These are phyloP conservation scores for Ceratocystiopsis brevicomis DNA, from an alignment of 2,329 filamentous ascomycete genomes.

Conservation along the genomic window DNA sequence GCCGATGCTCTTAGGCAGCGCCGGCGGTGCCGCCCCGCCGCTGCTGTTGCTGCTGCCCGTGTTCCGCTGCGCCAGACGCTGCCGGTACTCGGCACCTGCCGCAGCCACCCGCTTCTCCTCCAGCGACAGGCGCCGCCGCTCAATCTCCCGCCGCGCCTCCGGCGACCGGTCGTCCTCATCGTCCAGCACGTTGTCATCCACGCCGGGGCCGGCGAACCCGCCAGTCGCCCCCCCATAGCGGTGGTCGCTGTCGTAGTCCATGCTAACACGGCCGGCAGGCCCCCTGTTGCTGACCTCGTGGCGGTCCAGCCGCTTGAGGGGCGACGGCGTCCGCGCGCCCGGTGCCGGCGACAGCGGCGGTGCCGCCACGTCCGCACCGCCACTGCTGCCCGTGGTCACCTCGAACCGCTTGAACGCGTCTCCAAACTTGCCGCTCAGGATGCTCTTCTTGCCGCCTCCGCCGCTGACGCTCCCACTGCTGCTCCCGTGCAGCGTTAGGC, in stretches of 20 bases:
- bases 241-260: conserved; percentile 48
- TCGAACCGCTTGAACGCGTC: conserved; percentile 92
- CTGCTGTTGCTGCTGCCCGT: conserved; percentile 16
- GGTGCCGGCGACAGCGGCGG: conserved; percentile 2
- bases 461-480: conserved; percentile 39
- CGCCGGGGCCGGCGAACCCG: too few relatives aligned
- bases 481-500: conserved; percentile 29
- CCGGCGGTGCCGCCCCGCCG: conserved; percentile 16
- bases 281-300: conserved; percentile 53
- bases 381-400: conserved; percentile 20
- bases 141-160: conserved; percentile 77
- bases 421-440: conserved; percentile 75
- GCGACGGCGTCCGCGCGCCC: conserved; percentile 25
- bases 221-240: too few relatives aligned
- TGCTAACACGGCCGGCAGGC: conserved; percentile 48
- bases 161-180: conserved; percentile 59
- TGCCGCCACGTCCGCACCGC: conserved; percentile 11
- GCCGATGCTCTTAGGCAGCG: conserved; percentile 35
- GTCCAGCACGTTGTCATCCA: conserved; percentile 33
- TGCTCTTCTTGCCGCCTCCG: conserved; percentile 55
- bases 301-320: conserved; percentile 27
- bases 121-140: conserved; percentile 60
- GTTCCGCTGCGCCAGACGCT: conserved; percentile 48
- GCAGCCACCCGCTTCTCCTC: conserved; percentile 82
- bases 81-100: conserved; percentile 74